Conservation (phyloP, 2,329 filamentous ascomycete species). For the Seiridium cupressi region DNA sequence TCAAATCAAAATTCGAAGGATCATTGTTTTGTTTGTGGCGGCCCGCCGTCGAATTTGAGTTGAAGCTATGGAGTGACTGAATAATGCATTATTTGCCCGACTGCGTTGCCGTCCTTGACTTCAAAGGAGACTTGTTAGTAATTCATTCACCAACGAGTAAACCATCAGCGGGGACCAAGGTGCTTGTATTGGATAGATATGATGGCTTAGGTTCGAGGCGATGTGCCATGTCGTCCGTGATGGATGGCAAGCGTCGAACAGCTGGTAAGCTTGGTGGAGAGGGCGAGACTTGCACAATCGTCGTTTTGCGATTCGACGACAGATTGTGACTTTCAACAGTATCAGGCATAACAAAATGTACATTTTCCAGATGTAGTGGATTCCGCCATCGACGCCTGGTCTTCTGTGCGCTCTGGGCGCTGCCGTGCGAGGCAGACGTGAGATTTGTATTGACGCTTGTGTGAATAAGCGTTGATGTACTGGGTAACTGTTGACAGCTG, state of each 20-base stretch:
- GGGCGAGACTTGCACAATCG: conserved; percentile 21
- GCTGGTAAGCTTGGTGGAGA: conserved; percentile 9
- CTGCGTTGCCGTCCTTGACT: neutral
- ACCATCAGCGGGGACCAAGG: neutral
- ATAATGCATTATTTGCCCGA: too few species aligned
- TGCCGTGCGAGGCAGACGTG: too few species aligned
- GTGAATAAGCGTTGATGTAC: neutral
- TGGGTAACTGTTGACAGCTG: neutral
- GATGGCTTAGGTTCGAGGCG: conserved; percentile 5
- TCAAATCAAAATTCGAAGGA: too few species aligned
- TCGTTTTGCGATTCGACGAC: conserved; percentile 22
- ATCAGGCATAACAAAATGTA: conserved; percentile 22
- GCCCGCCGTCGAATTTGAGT: too few species aligned
- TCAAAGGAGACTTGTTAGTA: neutral
- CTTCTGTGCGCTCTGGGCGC: too few species aligned
- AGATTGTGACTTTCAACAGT: conserved; percentile 11
- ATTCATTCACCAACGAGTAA: neutral
- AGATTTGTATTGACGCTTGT: too few species aligned
- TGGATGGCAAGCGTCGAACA: neutral
- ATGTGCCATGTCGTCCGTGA: neutral
- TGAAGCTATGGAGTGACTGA: too few species aligned
- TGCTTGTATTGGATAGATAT: neutral
- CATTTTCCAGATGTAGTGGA: conserved; percentile 20
- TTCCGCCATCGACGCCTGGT: conserved; percentile 7
- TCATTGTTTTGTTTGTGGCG: too few species aligned